Base-by-base conservation (phyloP, 1,284 basidiomycete species). In the Trichosporon sp. region DNA sequence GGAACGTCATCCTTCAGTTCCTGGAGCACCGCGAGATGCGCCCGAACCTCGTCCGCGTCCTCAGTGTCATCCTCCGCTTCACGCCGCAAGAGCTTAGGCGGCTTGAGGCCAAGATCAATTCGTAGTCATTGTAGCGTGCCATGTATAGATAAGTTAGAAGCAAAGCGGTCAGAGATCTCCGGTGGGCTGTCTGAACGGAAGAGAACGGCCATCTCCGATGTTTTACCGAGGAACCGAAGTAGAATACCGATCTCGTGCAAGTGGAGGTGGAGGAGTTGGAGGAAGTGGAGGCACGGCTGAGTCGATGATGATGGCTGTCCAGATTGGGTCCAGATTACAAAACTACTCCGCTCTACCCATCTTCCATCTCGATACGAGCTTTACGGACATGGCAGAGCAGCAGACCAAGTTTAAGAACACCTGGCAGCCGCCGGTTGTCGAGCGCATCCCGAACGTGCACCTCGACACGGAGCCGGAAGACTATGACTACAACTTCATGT, bases 1-100 rank as follows among this genome's bases (percentile, higher is more conserved):
- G 94, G 65, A 97, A 96, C 78, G 90, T 96, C 33, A 91, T 96
- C 60, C 76, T 97, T 49, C 94, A 96, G 77, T 97, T 97, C 82
- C 80, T 93, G 59, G 91, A 93, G 76, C 88, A 92, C 79, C 90
- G 90, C 73, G 89, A 92, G 75, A 92, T 92, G 91, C 83, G 80
- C 88, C 90, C 93, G 0, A 92, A 93, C 74, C 86, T 97, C 40
- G 87, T 96, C 27, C 85, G 89, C 64, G 93, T 97, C 1, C 79
- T 97, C 54, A 92, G 91, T 1, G 92, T 92, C 49, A 94, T 97
- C 58, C 79, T 97, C 49, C 89, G 87, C 60, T 96, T 97, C 73
- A 97, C 94, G 2, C 94, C 94, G 2, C 90, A 95, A 73, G 94
- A 97, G 76, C 91, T 92, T 10, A 83, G 94, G 40, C 83, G 93